A percentile compares a stretch with the other conserved stretches of the same genome.
These are phyloP conservation scores for Lasiodiplodia citricola DNA, from an alignment of 2,329 filamentous ascomycete species.

Conservation along the genomic window DNA sequence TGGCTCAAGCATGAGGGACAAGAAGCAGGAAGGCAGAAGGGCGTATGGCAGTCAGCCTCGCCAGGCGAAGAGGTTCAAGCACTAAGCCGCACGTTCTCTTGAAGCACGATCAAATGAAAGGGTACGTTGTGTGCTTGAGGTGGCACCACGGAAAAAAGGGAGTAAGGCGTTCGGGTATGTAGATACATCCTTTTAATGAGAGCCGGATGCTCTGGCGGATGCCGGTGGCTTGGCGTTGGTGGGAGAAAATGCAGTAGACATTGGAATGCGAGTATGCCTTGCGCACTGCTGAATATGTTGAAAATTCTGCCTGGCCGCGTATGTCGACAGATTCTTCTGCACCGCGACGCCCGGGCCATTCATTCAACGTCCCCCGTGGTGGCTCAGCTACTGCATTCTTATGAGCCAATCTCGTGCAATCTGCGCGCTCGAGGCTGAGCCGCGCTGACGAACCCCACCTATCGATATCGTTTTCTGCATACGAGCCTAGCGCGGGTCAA, in stretches of 20 bases:
- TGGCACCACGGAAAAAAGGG: not conserved
- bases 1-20: constrained; percentile 78
- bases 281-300: not conserved
- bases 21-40: constrained; percentile 66
- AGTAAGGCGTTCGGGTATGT: constrained; percentile 8
- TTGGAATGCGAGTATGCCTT: not conserved
- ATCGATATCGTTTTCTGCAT: not conserved
- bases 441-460: not conserved
- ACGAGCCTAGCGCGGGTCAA: not conserved
- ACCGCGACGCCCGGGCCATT: not conserved
- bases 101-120: not conserved
- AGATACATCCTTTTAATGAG: not conserved
- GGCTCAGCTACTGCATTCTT: not conserved
- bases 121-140: not conserved
- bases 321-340: not conserved
- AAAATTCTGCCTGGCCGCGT: not conserved
- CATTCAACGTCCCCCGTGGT: not conserved
- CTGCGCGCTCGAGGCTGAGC: not conserved
- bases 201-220: not conserved
- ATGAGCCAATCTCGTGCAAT: not conserved
- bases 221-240: not conserved
- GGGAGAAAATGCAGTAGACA: not conserved
- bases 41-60: constrained; percentile 80
- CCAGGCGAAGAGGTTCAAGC: constrained; percentile 57
- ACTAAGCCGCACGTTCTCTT: not conserved